These are phyloP conservation scores for Pleurotus platypus DNA, from an alignment of 768 basidiomycete genomes.

Conservation along the genomic window DNA sequence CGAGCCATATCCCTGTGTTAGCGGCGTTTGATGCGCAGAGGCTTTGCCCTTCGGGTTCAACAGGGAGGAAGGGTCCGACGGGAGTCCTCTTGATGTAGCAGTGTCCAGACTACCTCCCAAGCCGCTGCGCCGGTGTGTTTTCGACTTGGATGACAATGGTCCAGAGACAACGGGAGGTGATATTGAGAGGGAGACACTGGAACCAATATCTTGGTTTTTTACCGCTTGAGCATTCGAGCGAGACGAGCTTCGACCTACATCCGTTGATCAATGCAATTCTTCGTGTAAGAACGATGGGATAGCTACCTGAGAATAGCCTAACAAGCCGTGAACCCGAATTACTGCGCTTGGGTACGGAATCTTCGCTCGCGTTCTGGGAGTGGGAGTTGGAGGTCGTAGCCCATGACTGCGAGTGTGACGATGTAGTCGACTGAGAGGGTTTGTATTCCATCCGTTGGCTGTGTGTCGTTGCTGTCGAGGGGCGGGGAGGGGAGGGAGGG, in stretches of 20 bases:
- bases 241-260: constrained; percentile 12
- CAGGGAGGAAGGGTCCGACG: background rate
- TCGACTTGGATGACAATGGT: constrained; percentile 20
- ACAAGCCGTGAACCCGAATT: constrained; percentile 18
- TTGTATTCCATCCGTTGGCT: constrained; percentile 4
- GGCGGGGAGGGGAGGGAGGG: background rate
- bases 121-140: constrained; percentile 3
- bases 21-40: background rate
- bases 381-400: background rate
- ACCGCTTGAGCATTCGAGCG: constrained; percentile 12
- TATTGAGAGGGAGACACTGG: constrained; percentile 15
- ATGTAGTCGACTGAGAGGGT: constrained; percentile 8
- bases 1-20: constrained; percentile 15
- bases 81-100: background rate
- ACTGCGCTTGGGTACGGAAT: background rate
- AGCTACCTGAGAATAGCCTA: constrained; percentile 28
- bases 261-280: background rate
- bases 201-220: constrained; percentile 8
- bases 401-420: constrained; percentile 7
- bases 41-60: background rate
- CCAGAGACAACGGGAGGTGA: constrained; percentile 25
- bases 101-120: constrained; percentile 1
- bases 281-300: background rate
- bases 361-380: background rate
- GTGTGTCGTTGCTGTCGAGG: background rate